A percentile compares a stretch with the other conserved stretches of the same genome.
phyloP scores from a whole-genome alignment of 139 green algal species.

The Chlorella vulgaris region DNA sequence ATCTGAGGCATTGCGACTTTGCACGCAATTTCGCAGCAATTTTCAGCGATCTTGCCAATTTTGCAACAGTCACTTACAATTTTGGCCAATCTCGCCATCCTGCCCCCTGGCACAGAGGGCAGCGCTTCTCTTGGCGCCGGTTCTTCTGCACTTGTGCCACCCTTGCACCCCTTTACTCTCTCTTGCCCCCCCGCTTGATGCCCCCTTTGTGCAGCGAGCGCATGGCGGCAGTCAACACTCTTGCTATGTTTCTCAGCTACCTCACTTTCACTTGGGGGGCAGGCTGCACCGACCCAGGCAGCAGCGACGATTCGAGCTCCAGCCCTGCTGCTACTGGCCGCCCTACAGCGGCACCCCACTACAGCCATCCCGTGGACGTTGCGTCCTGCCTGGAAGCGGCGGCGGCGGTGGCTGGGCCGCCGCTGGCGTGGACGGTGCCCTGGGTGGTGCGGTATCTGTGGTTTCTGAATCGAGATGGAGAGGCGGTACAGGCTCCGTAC shows the following conservation, averaged over 20 bases:
- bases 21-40: no score
- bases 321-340: neutral
- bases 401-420: neutral
- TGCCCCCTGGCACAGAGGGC: no score
- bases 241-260: slow-evolving; percentile 64
- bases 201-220: slow-evolving; percentile 41
- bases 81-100: no score
- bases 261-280: slow-evolving; percentile 41
- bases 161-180: no score
- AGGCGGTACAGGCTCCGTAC: slow-evolving; percentile 25
- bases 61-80: no score
- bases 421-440: slow-evolving; percentile 46
- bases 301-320: no score
- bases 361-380: slow-evolving; percentile 49
- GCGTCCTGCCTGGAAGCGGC: slow-evolving; percentile 34
- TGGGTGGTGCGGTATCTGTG: slow-evolving; percentile 56
- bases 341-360: slow-evolving; percentile 1
- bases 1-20: no score
- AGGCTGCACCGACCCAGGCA: no score
- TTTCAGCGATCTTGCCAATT: no score
- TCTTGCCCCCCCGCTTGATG: no score
- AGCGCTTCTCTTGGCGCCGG: no score
- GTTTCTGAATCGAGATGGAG: slow-evolving; percentile 39
- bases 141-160: no score
- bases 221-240: slow-evolving; percentile 39